Conservation (phyloP, 495 filamentous ascomycete species). For the Penicillium robsamsonii region DNA sequence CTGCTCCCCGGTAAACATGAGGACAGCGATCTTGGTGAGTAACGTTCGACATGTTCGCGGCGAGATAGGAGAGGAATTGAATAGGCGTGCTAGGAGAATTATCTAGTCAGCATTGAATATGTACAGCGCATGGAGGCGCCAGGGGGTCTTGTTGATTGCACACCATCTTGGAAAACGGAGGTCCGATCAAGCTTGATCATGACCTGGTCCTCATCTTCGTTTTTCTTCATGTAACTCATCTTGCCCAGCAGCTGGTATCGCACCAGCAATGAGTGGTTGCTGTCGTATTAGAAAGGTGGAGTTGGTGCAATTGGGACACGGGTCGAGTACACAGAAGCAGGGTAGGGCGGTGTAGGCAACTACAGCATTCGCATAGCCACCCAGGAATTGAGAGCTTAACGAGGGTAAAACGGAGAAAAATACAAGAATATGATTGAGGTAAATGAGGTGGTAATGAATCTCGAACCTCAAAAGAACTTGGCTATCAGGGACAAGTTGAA, state of each 20-base stretch:
- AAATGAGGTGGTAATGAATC: constrained; percentile 20
- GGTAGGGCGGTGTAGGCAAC: constrained; percentile 34
- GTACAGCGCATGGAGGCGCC: constrained; percentile 15
- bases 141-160: constrained; percentile 32
- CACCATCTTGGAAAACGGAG: constrained; percentile 98
- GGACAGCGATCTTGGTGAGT: constrained; percentile 94
- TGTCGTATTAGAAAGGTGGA: constrained; percentile 21
- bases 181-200: constrained; percentile 97
- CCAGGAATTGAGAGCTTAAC: constrained; percentile 12
- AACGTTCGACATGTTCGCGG: constrained; percentile 93
- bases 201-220: constrained; percentile 91
- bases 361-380: constrained; percentile 29
- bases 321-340: constrained; percentile 29
- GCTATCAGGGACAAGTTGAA: constrained; percentile 43
- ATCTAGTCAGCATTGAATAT: constrained; percentile 19
- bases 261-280: constrained; percentile 34
- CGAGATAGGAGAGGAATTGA: constrained; percentile 94
- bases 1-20: constrained; percentile 93
- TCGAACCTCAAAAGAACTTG: constrained; percentile 24
- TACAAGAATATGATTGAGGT: constrained; percentile 6
- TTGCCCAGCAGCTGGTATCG: constrained; percentile 40
- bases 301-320: constrained; percentile 28
- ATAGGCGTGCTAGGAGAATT: constrained; percentile 74
- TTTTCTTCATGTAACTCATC: constrained; percentile 98
- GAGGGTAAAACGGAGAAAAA: constrained; percentile 5